phyloP scores from a whole-genome alignment of 257 asterid species.

The Lavandula angustifolia region DNA sequence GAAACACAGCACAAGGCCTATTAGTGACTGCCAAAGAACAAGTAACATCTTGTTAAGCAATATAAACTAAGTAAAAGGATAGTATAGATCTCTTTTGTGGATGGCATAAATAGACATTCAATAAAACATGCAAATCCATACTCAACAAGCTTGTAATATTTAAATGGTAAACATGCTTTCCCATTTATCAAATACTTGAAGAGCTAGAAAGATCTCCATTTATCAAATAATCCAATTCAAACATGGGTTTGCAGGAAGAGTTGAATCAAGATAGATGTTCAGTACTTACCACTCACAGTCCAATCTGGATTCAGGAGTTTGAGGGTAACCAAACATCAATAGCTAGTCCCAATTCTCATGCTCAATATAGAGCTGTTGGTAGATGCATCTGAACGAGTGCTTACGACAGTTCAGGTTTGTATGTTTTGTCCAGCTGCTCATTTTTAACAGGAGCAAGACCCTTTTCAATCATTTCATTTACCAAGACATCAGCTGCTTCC shows the following conservation, averaged over 20 bases:
- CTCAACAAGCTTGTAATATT: slow-evolving; percentile 10
- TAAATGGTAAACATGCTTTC: slow-evolving; percentile 14
- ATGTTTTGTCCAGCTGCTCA: slow-evolving; percentile 39
- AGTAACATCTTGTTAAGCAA: slow-evolving; percentile 15
- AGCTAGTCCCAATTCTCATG: slow-evolving; percentile 18
- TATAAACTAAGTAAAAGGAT: slow-evolving; percentile 1
- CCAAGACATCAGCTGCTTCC: slow-evolving; percentile 63
- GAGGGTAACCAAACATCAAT: slow-evolving; percentile 22
- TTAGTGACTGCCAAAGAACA: slow-evolving; percentile 6
- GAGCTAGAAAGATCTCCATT: slow-evolving; percentile 1
- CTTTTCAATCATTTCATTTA: slow-evolving; percentile 64
- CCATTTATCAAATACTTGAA: slow-evolving; percentile 7
- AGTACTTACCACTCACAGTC: slow-evolving; percentile 28
- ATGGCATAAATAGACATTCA: slow-evolving; percentile 4
- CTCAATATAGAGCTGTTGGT: slow-evolving; percentile 24
- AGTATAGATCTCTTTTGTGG: not conserved
- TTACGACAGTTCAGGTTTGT: slow-evolving; percentile 32
- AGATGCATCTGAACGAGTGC: slow-evolving; percentile 29
- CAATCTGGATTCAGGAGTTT: slow-evolving; percentile 26
- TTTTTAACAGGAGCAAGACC: slow-evolving; percentile 42
- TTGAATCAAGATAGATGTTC: slow-evolving; percentile 6
- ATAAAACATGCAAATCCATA: not conserved
- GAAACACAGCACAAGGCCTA: slow-evolving; percentile 1
- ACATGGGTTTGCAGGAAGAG: slow-evolving; percentile 13
- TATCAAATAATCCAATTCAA: slow-evolving; percentile 12